A percentile compares a stretch with the other conserved stretches of the same genome.
These are phyloP conservation scores for Paspalum vaginatum DNA, from an alignment of 176 grass and related monocot genomes.

Conservation along the genomic window DNA sequence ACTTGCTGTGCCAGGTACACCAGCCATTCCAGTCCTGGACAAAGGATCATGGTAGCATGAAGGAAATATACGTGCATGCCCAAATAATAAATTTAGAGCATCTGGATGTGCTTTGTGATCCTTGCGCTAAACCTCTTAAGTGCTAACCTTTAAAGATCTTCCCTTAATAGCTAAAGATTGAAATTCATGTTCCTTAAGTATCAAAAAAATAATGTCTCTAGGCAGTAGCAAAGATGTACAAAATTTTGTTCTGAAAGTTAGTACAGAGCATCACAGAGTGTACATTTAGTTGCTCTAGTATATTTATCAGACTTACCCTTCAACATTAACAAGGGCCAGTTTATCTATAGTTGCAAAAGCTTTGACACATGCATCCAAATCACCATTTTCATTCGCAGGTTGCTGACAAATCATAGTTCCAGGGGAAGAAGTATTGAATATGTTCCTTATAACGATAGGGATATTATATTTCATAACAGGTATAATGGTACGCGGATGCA, in stretches of 20 bases:
- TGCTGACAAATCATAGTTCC: conserved; percentile 84
- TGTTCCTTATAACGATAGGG: conserved; percentile 80
- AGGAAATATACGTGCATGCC: background rate
- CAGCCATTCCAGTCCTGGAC: conserved; percentile 91
- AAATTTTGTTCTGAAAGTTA: background rate
- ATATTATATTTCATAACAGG: conserved; percentile 83
- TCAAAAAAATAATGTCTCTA: conserved; percentile 1
- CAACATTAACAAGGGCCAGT: conserved; percentile 80
- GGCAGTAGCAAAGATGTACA: background rate
- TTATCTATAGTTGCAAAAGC: conserved; percentile 88
- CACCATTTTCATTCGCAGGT: conserved; percentile 56
- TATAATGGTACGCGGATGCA: conserved; percentile 91
- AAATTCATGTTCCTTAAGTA: background rate
- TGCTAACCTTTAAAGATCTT: background rate
- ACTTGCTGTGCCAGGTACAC: conserved; percentile 85
- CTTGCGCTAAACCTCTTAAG: background rate
- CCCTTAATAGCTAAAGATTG: background rate
- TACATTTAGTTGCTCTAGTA: background rate
- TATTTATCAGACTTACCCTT: conserved; percentile 59
- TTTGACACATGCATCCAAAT: conserved; percentile 71
- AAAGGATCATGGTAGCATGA: conserved; percentile 20
- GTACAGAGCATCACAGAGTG: background rate
- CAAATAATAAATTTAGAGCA: background rate
- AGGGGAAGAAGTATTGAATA: conserved; percentile 74
- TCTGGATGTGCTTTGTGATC: background rate